Conservation (phyloP, 768 basidiomycete genomes). For the Phanerochaete carnosa region DNA sequence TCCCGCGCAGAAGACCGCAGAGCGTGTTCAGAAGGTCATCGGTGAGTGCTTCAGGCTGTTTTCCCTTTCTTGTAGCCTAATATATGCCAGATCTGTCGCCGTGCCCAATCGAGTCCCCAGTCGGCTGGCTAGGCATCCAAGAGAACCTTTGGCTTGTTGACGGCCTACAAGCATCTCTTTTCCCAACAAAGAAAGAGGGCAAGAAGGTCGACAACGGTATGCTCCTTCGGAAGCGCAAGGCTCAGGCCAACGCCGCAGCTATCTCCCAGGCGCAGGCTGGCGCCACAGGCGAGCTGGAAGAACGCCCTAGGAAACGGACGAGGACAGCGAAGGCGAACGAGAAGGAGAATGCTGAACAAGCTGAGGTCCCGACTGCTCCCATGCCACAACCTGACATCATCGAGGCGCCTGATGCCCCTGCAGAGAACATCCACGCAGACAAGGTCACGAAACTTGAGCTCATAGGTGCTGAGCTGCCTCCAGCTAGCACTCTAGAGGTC, state of each 20-base stretch:
- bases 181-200: slow-evolving; percentile 1
- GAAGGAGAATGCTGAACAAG: neutral
- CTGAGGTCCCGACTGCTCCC: neutral
- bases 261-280: neutral
- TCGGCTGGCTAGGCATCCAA: slow-evolving; percentile 6
- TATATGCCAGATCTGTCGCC: slow-evolving; percentile 4
- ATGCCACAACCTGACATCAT: neutral
- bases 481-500: neutral
- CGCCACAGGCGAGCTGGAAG: neutral
- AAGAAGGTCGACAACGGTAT: slow-evolving; percentile 8
- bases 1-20: slow-evolving; percentile 45
- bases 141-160: slow-evolving; percentile 10
- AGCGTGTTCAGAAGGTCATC: slow-evolving; percentile 49
- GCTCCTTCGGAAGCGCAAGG: slow-evolving; percentile 9
- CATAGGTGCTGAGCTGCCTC: neutral
- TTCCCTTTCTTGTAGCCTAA: neutral
- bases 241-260: neutral
- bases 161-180: neutral
- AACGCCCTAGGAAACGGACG: neutral
- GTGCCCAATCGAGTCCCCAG: slow-evolving; percentile 9
- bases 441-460: slow-evolving; percentile 9
- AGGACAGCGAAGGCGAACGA: neutral
- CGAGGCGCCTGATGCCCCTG: neutral
- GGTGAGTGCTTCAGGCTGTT: slow-evolving; percentile 36
- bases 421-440: neutral